Base-by-base conservation (phyloP, 345 rosid species). In the Corchorus olitorius region DNA sequence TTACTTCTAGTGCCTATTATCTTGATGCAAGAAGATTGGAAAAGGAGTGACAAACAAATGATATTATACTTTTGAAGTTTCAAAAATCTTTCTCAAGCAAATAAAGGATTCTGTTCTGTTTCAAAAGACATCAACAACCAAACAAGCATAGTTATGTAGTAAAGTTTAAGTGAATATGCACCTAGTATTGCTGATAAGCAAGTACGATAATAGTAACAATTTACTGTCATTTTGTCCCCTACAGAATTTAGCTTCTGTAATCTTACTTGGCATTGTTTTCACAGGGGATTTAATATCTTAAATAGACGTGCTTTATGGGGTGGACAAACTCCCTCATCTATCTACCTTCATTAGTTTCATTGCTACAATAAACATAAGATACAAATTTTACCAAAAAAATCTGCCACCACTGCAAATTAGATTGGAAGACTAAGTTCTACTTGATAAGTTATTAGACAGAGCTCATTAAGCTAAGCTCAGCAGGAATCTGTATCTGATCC, bases 11-110 rank as follows among this genome's bases (percentile, higher is more conserved):
- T n/a, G 33, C 17, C 39, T 19, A 48, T 67, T 67, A 46, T 22
- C 46, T 13, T 6, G 56, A 22, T 27, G 72, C 56, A 46, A 22
- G 56, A 68, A 66, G 71, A 66, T 22, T 22, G 27, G 15, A 11
- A 66, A 66, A 20, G n/a, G 54, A 66, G 46, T 45, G 54, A 7
- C 71, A 46, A 45, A 27, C 71, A 66, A 66, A 37, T 66, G 46
- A 41, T 66, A 45, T 20, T 66, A 46, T 45, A 46, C 35, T 46
- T 2, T 19, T 56, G 33, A 4, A 33, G 12, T 56, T 56, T 19
- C 3, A 56, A 56, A 56, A 56, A 7, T 8, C 11, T 3, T 20
- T 20, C 33, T 56, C 20, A 56, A 39, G 27, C 8, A 6, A n/a
- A 7, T 20, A 8, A 9, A 56, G 27, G 19, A n/a, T 56, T 56